A percentile compares a stretch with the other conserved stretches of the same genome.
Evolutionary conservation across 345 rosid genomes (phyloP).

Genomic region (Gynandropsis gynandra): DNA sequence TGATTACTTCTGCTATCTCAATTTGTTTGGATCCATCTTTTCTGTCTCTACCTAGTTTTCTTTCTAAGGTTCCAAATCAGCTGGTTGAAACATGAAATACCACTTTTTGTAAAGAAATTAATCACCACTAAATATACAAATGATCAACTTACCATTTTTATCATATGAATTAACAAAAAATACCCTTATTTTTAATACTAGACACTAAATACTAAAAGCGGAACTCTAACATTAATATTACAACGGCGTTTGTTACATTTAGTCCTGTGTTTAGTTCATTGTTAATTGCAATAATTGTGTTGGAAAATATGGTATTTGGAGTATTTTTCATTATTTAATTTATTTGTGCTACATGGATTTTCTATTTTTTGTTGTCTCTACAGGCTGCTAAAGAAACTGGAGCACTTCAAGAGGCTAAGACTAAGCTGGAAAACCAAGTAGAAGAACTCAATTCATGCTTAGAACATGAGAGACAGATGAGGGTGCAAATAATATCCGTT

Average conservation of each 20-base stretch:
- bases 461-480: conserved; percentile 39
- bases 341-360: not conserved
- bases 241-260: no score
- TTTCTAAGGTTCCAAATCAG: not conserved
- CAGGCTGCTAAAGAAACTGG: conserved; percentile 37
- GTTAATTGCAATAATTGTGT: no score
- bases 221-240: no score
- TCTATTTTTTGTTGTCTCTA: not conserved
- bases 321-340: not conserved
- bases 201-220: no score
- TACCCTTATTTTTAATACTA: no score
- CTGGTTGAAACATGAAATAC: not conserved
- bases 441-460: conserved; percentile 28
- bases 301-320: no score
- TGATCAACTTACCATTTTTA: no score
- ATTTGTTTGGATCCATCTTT: not conserved
- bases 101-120: not conserved
- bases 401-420: conserved; percentile 36
- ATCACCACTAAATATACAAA: no score
- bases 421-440: conserved; percentile 30
- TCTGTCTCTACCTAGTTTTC: not conserved
- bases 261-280: no score
- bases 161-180: no score
- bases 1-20: conserved; percentile 4
- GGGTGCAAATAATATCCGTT: conserved; percentile 21